These are phyloP conservation scores for Saccharomyces paradoxus DNA, from an alignment of 805 yeast species.

Conservation along the genomic window DNA sequence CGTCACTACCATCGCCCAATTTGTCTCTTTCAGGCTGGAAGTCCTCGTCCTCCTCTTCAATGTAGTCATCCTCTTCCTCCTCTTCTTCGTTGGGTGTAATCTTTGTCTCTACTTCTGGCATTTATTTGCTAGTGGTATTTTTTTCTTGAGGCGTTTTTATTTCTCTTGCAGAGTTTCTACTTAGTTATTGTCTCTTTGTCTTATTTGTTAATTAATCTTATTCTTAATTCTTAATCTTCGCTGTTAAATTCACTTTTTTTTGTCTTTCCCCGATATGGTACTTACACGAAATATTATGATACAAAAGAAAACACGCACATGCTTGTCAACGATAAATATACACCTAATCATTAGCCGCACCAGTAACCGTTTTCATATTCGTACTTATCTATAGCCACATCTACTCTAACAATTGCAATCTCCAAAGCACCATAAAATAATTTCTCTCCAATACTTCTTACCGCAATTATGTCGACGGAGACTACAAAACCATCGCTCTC, in stretches of 20 bases:
- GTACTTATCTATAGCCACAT: background rate
- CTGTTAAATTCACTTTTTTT: background rate
- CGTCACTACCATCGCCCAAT: conserved; percentile 23
- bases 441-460: background rate
- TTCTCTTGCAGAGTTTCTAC: background rate
- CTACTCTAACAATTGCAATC: background rate
- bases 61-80: conserved; percentile 16
- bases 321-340: background rate
- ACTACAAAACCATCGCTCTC: background rate
- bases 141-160: background rate
- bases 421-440: background rate
- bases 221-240: background rate
- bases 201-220: background rate
- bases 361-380: background rate
- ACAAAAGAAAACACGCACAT: background rate
- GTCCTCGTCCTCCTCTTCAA: conserved; percentile 34
- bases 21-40: conserved; percentile 30
- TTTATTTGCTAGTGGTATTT: background rate
- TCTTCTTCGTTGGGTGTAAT: background rate
- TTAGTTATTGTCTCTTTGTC: background rate
- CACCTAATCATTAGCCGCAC: background rate
- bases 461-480: background rate
- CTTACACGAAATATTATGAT: background rate
- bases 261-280: background rate
- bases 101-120: background rate